Evolutionary conservation across 805 yeast genomes (phyloP).

Genomic region (Ogataea corticis): DNA sequence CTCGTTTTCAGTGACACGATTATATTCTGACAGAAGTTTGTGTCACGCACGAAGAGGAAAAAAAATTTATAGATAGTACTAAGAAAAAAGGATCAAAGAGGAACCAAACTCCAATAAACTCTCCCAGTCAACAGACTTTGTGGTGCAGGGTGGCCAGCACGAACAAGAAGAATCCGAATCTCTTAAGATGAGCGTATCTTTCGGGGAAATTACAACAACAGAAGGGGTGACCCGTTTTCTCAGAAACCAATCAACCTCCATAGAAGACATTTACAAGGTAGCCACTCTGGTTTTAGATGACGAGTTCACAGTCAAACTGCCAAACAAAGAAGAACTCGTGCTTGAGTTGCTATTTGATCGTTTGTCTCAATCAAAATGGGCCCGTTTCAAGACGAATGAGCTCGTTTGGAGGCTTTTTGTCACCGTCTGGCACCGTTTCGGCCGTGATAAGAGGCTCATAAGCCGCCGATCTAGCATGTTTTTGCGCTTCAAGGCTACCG

Average conservation of each 20-base stretch:
- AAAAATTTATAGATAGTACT: neutral
- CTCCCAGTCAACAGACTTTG: neutral
- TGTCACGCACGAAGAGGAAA: neutral
- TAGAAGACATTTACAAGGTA: conserved; percentile 42
- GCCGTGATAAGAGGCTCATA: conserved; percentile 20
- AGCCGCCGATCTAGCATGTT: conserved; percentile 41
- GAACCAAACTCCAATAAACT: neutral
- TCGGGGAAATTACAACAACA: conserved; percentile 29
- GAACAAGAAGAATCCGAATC: neutral
- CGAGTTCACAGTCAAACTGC: conserved; percentile 44
- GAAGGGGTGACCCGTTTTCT: conserved; percentile 58
- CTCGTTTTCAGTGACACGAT: conserved; percentile 1
- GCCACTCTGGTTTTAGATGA: conserved; percentile 37
- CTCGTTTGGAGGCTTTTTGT: conserved; percentile 54
- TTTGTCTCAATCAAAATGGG: conserved; percentile 48
- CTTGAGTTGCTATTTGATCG: conserved; percentile 63
- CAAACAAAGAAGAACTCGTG: conserved; percentile 54
- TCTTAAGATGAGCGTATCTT: conserved; percentile 2
- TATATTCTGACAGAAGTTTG: conserved; percentile 6
- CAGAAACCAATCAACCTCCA: conserved; percentile 50
- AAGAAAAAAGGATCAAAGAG: neutral
- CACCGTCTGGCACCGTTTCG: conserved; percentile 28
- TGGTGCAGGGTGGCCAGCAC: neutral
- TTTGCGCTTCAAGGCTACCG: conserved; percentile 44
- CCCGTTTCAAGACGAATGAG: conserved; percentile 42